Evolutionary conservation across 2,329 filamentous ascomycete genomes (phyloP).

Genomic region (Monilinia laxa): DNA sequence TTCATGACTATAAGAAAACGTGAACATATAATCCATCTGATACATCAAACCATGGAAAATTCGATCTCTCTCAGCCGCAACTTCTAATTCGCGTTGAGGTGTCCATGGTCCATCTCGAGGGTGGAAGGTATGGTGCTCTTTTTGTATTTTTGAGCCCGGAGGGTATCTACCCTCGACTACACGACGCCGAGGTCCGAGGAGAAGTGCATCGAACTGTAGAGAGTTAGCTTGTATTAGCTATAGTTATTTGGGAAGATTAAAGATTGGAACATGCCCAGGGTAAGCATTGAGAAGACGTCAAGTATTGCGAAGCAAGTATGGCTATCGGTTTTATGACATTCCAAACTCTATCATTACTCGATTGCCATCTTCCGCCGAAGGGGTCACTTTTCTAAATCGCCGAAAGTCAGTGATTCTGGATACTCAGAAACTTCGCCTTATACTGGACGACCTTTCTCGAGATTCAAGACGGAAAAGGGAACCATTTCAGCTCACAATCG

Average conservation of each 20-base stretch:
- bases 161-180: background rate
- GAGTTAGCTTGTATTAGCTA: background rate
- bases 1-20: slow-evolving; percentile 4
- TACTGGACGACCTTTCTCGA: too few species aligned
- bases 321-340: background rate
- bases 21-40: slow-evolving; percentile 9
- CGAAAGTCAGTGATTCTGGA: background rate
- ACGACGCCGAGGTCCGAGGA: background rate
- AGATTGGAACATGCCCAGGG: slow-evolving; percentile 1
- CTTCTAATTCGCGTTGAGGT: background rate
- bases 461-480: background rate
- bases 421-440: background rate
- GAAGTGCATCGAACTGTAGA: background rate
- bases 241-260: background rate
- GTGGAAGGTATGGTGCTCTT: background rate
- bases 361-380: slow-evolving; percentile 10
- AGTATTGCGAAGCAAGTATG: background rate
- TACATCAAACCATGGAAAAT: slow-evolving; percentile 2
- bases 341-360: slow-evolving; percentile 15
- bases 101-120: slow-evolving; percentile 5
- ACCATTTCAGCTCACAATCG: slow-evolving; percentile 6
- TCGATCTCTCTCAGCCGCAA: background rate
- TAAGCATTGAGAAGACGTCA: slow-evolving; percentile 3
- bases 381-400: background rate
- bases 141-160: background rate